These are phyloP conservation scores for Umbellularia californica DNA, from an alignment of 164 flowering plant genomes.

Conservation along the genomic window DNA sequence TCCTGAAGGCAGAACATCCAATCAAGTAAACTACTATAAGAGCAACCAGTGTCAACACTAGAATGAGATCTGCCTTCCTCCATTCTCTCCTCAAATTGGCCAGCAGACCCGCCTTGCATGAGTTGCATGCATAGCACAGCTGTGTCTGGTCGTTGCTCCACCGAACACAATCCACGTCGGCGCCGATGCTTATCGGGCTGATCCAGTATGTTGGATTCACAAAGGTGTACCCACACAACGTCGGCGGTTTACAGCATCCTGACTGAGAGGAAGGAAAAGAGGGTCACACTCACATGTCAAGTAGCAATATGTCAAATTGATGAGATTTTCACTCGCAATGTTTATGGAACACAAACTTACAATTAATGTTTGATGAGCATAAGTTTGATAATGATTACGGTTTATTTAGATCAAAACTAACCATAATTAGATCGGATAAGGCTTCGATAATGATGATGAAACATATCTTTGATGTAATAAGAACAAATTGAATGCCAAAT, in stretches of 20 bases:
- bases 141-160: conserved; percentile 93
- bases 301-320: no score
- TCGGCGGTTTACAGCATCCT: conserved; percentile 96
- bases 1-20: conserved; percentile 86
- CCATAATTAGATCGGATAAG: no score
- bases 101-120: conserved; percentile 87
- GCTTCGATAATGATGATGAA: no score
- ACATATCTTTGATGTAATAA: no score
- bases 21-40: conserved; percentile 57
- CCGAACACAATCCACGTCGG: conserved; percentile 73
- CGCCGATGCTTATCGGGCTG: conserved; percentile 70
- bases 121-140: conserved; percentile 75
- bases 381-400: no score
- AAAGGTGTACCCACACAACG: conserved; percentile 82
- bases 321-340: no score
- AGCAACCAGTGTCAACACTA: conserved; percentile 60
- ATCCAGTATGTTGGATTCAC: conserved; percentile 94
- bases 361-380: no score
- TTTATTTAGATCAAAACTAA: no score
- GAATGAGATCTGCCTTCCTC: conserved; percentile 62
- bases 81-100: conserved; percentile 75
- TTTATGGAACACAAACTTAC: no score
- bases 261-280: conserved; percentile 38
- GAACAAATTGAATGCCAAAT: no score
- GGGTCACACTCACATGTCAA: no score